Base-by-base conservation (phyloP, 2,329 filamentous ascomycete genomes). In the Annulohypoxylon truncatum region DNA sequence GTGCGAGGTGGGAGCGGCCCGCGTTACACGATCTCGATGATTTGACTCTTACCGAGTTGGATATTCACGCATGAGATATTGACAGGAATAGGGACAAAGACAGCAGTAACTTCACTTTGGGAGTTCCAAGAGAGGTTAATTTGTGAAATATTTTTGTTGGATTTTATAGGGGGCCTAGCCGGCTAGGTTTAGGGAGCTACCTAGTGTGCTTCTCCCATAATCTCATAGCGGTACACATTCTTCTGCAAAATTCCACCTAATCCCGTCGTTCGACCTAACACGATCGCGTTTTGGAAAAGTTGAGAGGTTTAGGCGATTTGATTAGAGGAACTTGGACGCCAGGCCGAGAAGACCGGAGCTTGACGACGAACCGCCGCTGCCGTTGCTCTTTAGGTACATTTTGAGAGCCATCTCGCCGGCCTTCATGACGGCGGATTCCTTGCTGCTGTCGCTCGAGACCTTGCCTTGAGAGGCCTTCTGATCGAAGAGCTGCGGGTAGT, bases 341-440 rank as follows among this genome's bases (percentile, higher is more conserved):
- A 78, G 60, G 26, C 71, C 61, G 33, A 77, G 52, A n/a, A 78
- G 60, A 26, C 71, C 61, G 40, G 77, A 48, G n/a, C 77, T 55
- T 15, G 69, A 71, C 4, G 55, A 29, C 7, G 65, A 61, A 9
- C 31, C 28, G 22, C 79, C 74, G n/a, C 81, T 78, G 18, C 85
- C 85, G 77, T 93, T 85, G 72, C 86, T 89, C 87, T 97, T 94
- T 83, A 96, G 82, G 79, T 94, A 97, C 88, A 97, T 91, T 86
- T 97, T 94, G 73, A 97, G 79, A 2, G 94, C 94, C 86, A 92
- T 91, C 84, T 97, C 90, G 1, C 89, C 94, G 2, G 94, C 94
- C 78, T 89, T 84, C 76, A 91, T 89, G 48, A 97, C 83, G 52
- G 89, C 93, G 50, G 89, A 89, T 80, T 97, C 89, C 86, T 97